Base-by-base conservation (phyloP, 768 basidiomycete species). In the Lepiota subincarnata region DNA sequence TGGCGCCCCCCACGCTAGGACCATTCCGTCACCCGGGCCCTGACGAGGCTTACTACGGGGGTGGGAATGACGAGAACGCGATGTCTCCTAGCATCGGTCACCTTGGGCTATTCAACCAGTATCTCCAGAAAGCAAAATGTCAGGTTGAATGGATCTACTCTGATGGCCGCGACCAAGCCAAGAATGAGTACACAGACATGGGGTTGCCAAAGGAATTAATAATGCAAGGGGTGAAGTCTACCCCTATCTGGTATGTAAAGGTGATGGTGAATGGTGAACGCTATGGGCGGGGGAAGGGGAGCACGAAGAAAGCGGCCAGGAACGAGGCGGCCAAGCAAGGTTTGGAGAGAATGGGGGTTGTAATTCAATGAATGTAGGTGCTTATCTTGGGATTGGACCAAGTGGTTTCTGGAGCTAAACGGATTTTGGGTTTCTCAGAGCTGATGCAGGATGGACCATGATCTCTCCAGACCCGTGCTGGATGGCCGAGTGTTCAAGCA, bases 291-390 rank as follows among this genome's bases (percentile, higher is more conserved):
- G 89, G 89, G 1, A 75, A 70, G 50, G 89, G 87, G 8, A 80
- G 77, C 58, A 90, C 87, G 38, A 92, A 92, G 77, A 88, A 85
- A 65, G 78, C 80, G 1, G 89, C 89, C 1, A 76, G 84, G 63
- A 89, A 90, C 62, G 89, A 89, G 63, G 89, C 89, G 4, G 89
- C 89, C 26, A 90, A 88, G 66, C 72, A 82, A 59, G 89, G 87
- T 2, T 72, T 91, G 57, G 66, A 72, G 62, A 76, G 69, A 53
- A 59, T 91, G 65, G 85, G 82, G 1, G 73, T 87, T 43, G 56
- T 70, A 38, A 80, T 82, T 44, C 79, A 68, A 77, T 76, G 63
- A 69, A 77, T 74, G 7, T 13, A 6, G 7, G 18, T 44, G 26
- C 37, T 45, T 24, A 20, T 35, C 6, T 26, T 7, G 19, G 24